Evolutionary conservation across 2,329 filamentous ascomycete species (phyloP).

Genomic region (Fusarium armeniacum): DNA sequence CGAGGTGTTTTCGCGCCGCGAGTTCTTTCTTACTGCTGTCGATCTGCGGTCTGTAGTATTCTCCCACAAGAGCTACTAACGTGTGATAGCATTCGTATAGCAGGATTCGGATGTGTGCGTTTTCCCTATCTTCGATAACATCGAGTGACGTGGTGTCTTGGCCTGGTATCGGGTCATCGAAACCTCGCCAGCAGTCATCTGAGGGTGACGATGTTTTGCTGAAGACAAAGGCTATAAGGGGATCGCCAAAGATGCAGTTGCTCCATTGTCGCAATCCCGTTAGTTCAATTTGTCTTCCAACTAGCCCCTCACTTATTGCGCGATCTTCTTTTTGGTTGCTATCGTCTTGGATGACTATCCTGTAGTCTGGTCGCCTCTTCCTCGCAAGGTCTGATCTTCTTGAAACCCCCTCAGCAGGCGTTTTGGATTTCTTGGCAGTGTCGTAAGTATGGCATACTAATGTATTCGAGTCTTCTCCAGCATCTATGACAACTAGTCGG

Average conservation of each 20-base stretch:
- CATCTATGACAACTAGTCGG: conserved; percentile 68
- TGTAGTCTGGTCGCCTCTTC: conserved; percentile 4
- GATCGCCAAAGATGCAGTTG: conserved; percentile 71
- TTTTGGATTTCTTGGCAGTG: conserved; percentile 9
- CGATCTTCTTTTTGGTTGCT: conserved; percentile 12
- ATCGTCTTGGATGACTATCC: conserved; percentile 16
- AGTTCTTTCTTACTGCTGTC: conserved; percentile 67
- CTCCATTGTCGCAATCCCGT: conserved; percentile 71
- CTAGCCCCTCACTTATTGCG: conserved; percentile 3
- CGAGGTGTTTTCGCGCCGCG: conserved; percentile 65
- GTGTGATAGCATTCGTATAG: conserved; percentile 72
- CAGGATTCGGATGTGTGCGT: conserved; percentile 62
- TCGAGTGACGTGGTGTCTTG: conserved; percentile 26
- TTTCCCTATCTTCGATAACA: conserved; percentile 61
- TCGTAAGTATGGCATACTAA: conserved; percentile 55
- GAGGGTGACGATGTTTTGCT: conserved; percentile 59
- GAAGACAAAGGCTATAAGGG: conserved; percentile 66
- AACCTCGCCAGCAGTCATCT: conserved; percentile 63
- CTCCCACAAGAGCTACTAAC: conserved; percentile 64
- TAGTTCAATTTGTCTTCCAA: conserved; percentile 53
- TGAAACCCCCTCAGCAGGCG: background rate
- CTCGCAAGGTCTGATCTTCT: conserved; percentile 3
- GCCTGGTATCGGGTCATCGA: conserved; percentile 50
- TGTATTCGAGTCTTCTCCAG: conserved; percentile 64
- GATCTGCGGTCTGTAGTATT: conserved; percentile 66